A percentile compares a stretch with the other conserved stretches of the same genome.
Evolutionary conservation across 2,329 filamentous ascomycete species (phyloP).

Genomic region (Botrytis sinoallii): DNA sequence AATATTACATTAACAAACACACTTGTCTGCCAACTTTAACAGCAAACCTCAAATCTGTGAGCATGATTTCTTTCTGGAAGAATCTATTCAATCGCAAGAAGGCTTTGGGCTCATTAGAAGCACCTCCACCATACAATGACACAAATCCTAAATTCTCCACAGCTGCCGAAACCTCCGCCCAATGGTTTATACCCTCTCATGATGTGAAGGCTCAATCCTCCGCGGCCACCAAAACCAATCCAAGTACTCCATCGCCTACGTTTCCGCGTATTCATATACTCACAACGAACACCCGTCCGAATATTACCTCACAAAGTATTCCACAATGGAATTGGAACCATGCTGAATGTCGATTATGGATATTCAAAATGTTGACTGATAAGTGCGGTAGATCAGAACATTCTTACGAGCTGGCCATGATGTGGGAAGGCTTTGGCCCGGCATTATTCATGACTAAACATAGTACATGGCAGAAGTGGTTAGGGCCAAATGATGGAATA

Average conservation of each 20-base stretch:
- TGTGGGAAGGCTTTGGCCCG: not conserved
- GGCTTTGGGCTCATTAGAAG: not conserved
- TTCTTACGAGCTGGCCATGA: not conserved
- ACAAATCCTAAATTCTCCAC: not conserved
- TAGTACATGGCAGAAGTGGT: not conserved
- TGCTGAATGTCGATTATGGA: not conserved
- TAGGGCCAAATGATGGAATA: not conserved
- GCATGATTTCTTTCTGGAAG: not conserved
- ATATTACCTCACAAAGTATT: not conserved
- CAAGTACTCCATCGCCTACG: not conserved
- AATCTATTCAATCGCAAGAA: not conserved
- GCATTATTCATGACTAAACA: not conserved
- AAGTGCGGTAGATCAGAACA: not conserved
- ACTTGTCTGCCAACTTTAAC: not conserved
- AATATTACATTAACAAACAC: not conserved
- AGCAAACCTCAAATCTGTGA: not conserved
- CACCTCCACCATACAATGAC: not conserved
- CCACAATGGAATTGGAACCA: not conserved
- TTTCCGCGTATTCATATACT: not conserved
- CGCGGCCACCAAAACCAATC: not conserved
- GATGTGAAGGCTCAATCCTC: not conserved
- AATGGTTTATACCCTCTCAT: not conserved
- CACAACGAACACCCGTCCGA: not conserved
- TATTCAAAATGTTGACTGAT: not conserved
- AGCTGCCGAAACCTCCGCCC: not conserved